Evolutionary conservation across 148 eudicot genomes (phyloP).

Genomic region (Amaranthus cruentus): DNA sequence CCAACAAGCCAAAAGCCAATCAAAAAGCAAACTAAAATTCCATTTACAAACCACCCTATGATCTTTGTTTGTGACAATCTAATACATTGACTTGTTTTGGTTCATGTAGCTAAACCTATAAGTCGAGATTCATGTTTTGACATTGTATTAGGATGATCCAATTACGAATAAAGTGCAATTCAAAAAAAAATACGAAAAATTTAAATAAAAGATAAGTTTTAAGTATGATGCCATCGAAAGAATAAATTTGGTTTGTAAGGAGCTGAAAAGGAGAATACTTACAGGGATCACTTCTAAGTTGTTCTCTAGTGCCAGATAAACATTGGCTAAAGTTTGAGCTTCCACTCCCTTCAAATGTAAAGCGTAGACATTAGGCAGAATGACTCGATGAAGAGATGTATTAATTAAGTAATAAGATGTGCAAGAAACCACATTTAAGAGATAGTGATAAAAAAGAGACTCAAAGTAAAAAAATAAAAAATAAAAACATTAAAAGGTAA

Average conservation of each 20-base stretch:
- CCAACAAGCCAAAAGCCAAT: too few species aligned
- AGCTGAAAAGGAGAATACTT: conserved; percentile 23
- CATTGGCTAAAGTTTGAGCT: conserved; percentile 97
- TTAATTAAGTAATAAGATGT: not conserved
- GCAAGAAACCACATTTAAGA: not conserved
- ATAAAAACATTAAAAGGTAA: not conserved
- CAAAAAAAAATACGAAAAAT: not conserved
- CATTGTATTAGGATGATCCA: too few species aligned
- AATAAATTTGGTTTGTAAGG: not conserved
- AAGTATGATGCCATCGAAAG: not conserved
- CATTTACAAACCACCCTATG: too few species aligned
- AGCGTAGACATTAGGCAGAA: not conserved
- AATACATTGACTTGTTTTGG: too few species aligned
- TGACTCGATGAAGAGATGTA: not conserved
- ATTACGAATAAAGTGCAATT: not conserved
- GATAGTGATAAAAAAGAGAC: not conserved
- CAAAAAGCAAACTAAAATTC: too few species aligned
- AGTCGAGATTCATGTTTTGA: too few species aligned
- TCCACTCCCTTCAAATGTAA: conserved; percentile 78
- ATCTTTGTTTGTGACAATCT: too few species aligned
- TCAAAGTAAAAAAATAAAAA: not conserved
- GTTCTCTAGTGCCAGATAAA: conserved; percentile 93
- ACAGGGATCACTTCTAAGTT: conserved; percentile 94
- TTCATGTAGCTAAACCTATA: too few species aligned
- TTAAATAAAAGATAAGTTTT: not conserved